A percentile compares a stretch with the other conserved stretches of the same genome.
phyloP scores from a whole-genome alignment of 495 filamentous ascomycete genomes.

The Niebla homalea region DNA sequence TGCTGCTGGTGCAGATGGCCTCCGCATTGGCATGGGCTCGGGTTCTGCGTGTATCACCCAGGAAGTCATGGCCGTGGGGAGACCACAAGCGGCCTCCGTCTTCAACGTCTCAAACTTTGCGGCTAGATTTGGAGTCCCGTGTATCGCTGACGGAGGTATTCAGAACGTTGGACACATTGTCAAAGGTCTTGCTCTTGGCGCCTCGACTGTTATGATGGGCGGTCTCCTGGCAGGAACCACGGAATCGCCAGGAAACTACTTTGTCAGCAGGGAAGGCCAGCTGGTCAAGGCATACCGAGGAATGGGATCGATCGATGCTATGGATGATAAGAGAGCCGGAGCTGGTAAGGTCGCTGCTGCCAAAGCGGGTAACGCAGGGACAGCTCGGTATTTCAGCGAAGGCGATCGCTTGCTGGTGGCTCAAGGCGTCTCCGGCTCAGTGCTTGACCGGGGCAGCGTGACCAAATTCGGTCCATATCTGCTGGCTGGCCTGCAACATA shows the following conservation, averaged over 20 bases:
- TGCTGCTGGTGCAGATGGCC: slow-evolving; percentile 85
- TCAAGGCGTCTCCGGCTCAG: slow-evolving; percentile 81
- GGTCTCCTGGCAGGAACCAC: slow-evolving; percentile 94
- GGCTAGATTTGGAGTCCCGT: slow-evolving; percentile 86
- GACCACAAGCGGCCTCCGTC: slow-evolving; percentile 86
- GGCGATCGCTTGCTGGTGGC: slow-evolving; percentile 88
- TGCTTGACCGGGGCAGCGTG: slow-evolving; percentile 64
- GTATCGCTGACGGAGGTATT: slow-evolving; percentile 94
- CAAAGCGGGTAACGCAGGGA: slow-evolving; percentile 88
- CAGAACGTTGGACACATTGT: slow-evolving; percentile 99
- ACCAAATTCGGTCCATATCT: slow-evolving; percentile 94
- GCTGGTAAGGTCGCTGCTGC: slow-evolving; percentile 42
- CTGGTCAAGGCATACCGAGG: slow-evolving; percentile 98
- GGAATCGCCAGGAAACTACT: slow-evolving; percentile 93
- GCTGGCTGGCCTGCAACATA: slow-evolving; percentile 89
- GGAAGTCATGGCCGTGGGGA: slow-evolving; percentile 97
- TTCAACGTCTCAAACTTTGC: slow-evolving; percentile 81
- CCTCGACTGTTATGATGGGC: slow-evolving; percentile 98
- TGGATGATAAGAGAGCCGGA: slow-evolving; percentile 96
- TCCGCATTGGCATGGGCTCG: slow-evolving; percentile 98
- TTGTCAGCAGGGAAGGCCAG: slow-evolving; percentile 86
- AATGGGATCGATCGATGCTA: slow-evolving; percentile 97
- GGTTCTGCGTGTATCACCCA: slow-evolving; percentile 98
- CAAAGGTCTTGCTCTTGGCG: slow-evolving; percentile 89
- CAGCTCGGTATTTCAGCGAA: slow-evolving; percentile 96